Base-by-base conservation (phyloP, 2,329 filamentous ascomycete species). In the Calonectria hongkongensis region DNA sequence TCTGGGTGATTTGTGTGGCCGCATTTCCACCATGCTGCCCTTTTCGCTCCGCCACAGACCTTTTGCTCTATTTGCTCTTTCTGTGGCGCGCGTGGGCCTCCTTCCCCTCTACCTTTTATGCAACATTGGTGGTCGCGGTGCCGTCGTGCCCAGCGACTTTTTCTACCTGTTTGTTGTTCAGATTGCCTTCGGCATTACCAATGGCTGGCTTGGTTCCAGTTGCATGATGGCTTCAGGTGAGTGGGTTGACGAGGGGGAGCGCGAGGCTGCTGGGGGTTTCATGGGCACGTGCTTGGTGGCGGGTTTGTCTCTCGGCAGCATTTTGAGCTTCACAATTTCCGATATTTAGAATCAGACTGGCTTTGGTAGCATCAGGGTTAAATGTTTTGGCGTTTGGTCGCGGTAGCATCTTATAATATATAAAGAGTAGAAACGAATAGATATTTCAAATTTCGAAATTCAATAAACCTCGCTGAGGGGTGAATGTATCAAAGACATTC, bases 281-380 rank as follows among this genome's bases (percentile, higher is more conserved):
- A 98, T 99, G 97, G 94, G 94, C 4, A 84, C 98, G 75, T 95
- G 93, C 83, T 90, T 98, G n/a, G 94, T 98, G 21, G 91, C 90
- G 6, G 97, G 97, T 0, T 85, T 98, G 84, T 91, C 95, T 2
- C 88, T 89, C 28, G 97, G 97, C n/a, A 98, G 96, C 85, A 84
- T 98, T 79, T 83, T 97, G 82, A 98, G 96, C 83, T 99, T 98
- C 84, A 88, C 92, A 12, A 91, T 91, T 74, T 89, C 92, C 0
- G 87, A 86, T 7, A 82, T 89, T 63, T 88, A 72, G 74, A 72
- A 80, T 39, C 18, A 73, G 67, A 66, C 28, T 25, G 60, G 66
- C 30, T 27, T 48, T 33, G 39, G 27, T 81, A 75, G 68, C 67
- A 39, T 30, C 60, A 65, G 36, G 51, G 27, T 27, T 60, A 41